These are phyloP conservation scores for Saccharomycopsis crataegensis DNA, from an alignment of 1,139 yeast genomes.

Conservation along the genomic window DNA sequence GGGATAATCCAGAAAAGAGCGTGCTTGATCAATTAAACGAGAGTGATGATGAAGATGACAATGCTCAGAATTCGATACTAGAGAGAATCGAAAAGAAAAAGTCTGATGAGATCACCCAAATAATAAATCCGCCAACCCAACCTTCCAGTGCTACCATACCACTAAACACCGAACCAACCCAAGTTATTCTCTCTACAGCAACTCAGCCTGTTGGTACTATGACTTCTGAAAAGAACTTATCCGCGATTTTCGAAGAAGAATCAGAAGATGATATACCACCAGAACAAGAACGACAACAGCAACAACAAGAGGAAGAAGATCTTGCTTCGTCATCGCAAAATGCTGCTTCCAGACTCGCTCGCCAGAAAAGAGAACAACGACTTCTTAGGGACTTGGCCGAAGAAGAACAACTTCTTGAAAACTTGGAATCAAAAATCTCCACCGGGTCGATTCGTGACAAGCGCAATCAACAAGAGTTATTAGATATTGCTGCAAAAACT, in stretches of 20 bases:
- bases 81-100: background rate
- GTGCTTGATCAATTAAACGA: background rate
- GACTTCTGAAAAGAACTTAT: too few relatives aligned
- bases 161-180: too few relatives aligned
- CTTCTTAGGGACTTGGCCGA: constrained; percentile 21
- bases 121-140: too few relatives aligned
- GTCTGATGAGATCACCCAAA: too few relatives aligned
- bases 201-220: too few relatives aligned
- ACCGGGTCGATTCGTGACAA: constrained; percentile 1
- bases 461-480: constrained; percentile 17
- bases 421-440: constrained; percentile 17
- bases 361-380: constrained; percentile 21
- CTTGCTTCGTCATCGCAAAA: background rate
- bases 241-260: too few relatives aligned
- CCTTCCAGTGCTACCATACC: too few relatives aligned
- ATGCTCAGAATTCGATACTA: background rate
- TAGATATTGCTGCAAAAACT: constrained; percentile 20
- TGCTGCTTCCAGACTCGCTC: constrained; percentile 17
- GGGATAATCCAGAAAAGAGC: background rate
- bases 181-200: too few relatives aligned
- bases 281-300: background rate
- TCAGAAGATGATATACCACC: too few relatives aligned
- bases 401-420: constrained; percentile 19
- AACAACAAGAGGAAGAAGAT: background rate
- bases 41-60: constrained; percentile 2